Percentiles rank a stretch among this genome's conserved stretches.
phyloP scores from a whole-genome alignment of 495 filamentous ascomycete genomes.

The Xylaria cubensis region DNA sequence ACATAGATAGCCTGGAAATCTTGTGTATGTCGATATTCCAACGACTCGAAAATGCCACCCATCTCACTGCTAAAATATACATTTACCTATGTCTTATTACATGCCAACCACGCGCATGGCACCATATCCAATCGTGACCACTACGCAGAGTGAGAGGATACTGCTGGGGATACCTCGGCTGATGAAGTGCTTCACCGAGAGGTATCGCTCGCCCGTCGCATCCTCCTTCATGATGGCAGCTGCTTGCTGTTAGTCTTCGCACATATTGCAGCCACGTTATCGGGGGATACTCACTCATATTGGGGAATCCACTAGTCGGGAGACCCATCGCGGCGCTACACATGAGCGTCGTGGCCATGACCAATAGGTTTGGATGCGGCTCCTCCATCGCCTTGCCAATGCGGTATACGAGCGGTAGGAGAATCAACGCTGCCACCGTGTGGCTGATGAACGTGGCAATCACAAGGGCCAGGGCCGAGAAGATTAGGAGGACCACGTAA shows the following conservation, averaged over 20 bases:
- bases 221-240: conserved; percentile 99
- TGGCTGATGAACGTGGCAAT: conserved; percentile 98
- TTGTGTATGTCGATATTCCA: background rate
- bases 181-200: conserved; percentile 93
- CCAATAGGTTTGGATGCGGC: conserved; percentile 91
- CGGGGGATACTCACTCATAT: conserved; percentile 85
- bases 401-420: conserved; percentile 85
- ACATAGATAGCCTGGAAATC: background rate
- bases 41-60: background rate
- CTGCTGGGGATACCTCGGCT: conserved; percentile 86
- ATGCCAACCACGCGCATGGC: conserved; percentile 82
- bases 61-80: background rate
- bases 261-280: background rate
- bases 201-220: conserved; percentile 85
- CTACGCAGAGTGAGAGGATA: conserved; percentile 79
- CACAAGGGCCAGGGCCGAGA: conserved; percentile 83
- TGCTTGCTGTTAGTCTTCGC: conserved; percentile 42
- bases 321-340: conserved; percentile 81
- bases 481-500: conserved; percentile 87
- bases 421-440: conserved; percentile 94
- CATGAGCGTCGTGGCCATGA: conserved; percentile 78
- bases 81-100: conserved; percentile 56
- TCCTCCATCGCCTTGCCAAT: conserved; percentile 85
- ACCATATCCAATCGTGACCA: conserved; percentile 85
- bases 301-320: conserved; percentile 95